phyloP scores from a whole-genome alignment of 2,329 filamentous ascomycete species.

The Aspergillus transmontanensis region DNA sequence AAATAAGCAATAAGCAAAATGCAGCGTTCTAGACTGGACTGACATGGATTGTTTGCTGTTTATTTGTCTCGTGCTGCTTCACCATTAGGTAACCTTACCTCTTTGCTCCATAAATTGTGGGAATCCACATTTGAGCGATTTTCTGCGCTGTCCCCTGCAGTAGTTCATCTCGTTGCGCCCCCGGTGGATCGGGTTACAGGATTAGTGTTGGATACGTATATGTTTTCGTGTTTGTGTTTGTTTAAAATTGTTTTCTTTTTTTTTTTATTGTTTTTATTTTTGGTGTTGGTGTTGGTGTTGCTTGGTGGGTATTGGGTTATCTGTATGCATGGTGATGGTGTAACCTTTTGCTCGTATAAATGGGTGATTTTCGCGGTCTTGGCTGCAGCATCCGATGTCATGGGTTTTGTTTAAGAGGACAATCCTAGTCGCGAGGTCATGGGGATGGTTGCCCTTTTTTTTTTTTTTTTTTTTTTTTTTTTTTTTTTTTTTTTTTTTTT shows the following conservation, averaged over 20 bases:
- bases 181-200: neutral
- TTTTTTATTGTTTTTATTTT: neutral
- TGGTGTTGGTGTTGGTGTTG: neutral
- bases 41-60: neutral
- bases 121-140: conserved; percentile 6
- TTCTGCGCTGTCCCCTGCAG: conserved; percentile 1
- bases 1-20: neutral
- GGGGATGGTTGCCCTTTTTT: neutral
- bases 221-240: neutral
- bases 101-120: neutral
- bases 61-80: neutral
- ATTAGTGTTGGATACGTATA: too few relatives aligned
- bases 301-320: neutral
- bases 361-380: neutral
- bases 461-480: too few relatives aligned
- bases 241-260: neutral
- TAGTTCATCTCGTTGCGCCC: neutral
- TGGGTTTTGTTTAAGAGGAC: neutral
- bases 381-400: neutral
- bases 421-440: neutral
- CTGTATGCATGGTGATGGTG: neutral
- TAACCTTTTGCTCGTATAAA: neutral
- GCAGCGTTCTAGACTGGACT: neutral
- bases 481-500: too few relatives aligned
- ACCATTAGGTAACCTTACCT: neutral